Evolutionary conservation across 2,329 filamentous ascomycete genomes (phyloP), one percentile per base, ranked within the genome.

Genomic region (Penicillium sp.): DNA sequence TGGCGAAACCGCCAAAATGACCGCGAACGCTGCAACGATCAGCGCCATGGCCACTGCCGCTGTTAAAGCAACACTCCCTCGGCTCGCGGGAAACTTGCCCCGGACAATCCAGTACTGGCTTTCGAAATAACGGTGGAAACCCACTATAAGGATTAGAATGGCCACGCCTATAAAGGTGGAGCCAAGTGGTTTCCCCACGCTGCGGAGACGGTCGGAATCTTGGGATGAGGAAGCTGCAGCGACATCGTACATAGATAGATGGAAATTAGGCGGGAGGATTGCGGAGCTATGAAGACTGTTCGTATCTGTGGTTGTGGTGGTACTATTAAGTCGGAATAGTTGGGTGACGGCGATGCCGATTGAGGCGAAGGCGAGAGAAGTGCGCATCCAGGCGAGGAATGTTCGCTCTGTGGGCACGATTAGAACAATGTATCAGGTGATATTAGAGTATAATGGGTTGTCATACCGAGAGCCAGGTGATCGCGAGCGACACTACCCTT

Each of bases 351-450:
- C 84, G 37, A 87, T 85, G 47, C 84, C 84, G 61, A 87, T 87
- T 49, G 77, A 81, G 13, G 84, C 84, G 65, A 87, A 87, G 46
- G 83, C 82, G 46, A 87, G 76, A 12, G 82, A 85, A 13, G 84
- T 87, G 47, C 84, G 80, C 52, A 87, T 78, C 84, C 84, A 87
- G 56, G 84, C 84, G 34, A 87, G 77, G 69, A 87, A 87, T n/a
- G 84, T 87, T 33, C 84, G 80, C 68, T 87, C 84, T 84, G 58
- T 34, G 49, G 40, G 20, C n/a, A 18, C 23, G 13, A 15, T 59
- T 49, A 58, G 51, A 21, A 13, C 52, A 34, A 1, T 32, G 12
- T 52, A 4, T 36, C 7, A n/a, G 13, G 9, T 4, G 15, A 32
- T 32, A 26, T 15, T 3, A 43, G 13, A 9, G 18, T 27, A 30